Conservation (phyloP, 2,329 filamentous ascomycete species). For the Colletotrichum godetiae region DNA sequence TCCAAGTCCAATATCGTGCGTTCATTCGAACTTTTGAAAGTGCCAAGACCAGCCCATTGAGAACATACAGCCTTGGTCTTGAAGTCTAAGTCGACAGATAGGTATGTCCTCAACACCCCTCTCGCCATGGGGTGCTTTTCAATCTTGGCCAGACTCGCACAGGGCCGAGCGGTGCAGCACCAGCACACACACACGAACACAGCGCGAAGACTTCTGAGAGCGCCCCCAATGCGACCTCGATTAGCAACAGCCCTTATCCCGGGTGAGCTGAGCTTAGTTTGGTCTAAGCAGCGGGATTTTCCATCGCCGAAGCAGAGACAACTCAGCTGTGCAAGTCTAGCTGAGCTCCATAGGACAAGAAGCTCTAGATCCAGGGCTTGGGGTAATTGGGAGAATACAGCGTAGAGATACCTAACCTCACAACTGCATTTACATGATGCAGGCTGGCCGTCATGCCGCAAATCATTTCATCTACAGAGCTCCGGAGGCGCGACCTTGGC, state of each 20-base stretch:
- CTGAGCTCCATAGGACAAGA: not conserved
- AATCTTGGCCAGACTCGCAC: not conserved
- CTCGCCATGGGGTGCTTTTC: not conserved
- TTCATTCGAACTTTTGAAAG: not conserved
- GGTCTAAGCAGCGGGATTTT: not conserved
- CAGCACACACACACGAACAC: not conserved
- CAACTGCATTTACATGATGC: not conserved
- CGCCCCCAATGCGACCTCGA: not conserved
- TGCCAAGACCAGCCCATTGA: not conserved
- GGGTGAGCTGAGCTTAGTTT: not conserved
- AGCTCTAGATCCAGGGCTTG: not conserved
- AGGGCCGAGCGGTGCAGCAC: not conserved
- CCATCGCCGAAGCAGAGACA: not conserved
- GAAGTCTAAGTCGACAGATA: conserved; percentile 2
- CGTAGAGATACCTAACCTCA: not conserved
- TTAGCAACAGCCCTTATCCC: not conserved
- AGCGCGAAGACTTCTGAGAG: not conserved
- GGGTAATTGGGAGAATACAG: not conserved
- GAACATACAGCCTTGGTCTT: not conserved
- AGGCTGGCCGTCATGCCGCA: not conserved
- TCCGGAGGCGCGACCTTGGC: not conserved
- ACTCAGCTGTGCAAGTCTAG: not conserved
- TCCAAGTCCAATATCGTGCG: not conserved
- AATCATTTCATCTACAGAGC: not conserved
- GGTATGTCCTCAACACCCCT: not conserved